A percentile compares a stretch with the other conserved stretches of the same genome.
phyloP scores from a whole-genome alignment of 1,284 basidiomycete species.

The Cerioporus squamosus region DNA sequence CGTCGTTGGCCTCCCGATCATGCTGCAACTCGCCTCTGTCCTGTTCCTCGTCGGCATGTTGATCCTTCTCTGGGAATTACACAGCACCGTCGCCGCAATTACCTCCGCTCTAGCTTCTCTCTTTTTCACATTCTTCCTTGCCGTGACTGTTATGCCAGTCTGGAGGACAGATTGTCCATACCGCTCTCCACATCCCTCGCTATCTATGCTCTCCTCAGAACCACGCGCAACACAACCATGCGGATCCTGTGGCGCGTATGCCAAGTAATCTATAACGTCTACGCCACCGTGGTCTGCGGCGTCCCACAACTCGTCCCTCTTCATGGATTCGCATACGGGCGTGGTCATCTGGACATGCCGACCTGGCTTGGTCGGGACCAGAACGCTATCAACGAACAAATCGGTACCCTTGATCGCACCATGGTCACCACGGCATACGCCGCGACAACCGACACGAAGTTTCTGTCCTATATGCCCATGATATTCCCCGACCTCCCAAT shows the following conservation, averaged over 20 bases:
- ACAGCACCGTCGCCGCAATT: slow-evolving; percentile 21
- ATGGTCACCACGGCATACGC: not conserved
- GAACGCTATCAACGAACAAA: not conserved
- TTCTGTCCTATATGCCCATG: too few relatives aligned
- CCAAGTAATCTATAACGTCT: not conserved
- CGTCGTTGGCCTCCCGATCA: slow-evolving; percentile 25
- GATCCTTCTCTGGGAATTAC: slow-evolving; percentile 24
- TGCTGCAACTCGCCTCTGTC: slow-evolving; percentile 27
- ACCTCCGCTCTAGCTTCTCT: slow-evolving; percentile 11
- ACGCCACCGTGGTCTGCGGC: not conserved
- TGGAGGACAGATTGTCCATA: slow-evolving; percentile 18
- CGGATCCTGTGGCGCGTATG: not conserved
- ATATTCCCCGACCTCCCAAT: too few relatives aligned
- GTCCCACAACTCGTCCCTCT: too few relatives aligned
- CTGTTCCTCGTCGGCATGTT: slow-evolving; percentile 24
- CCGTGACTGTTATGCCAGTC: slow-evolving; percentile 17
- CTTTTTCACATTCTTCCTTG: not conserved
- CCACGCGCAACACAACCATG: not conserved
- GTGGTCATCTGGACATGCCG: not conserved
- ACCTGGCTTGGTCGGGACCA: not conserved
- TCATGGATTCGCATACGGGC: too few relatives aligned
- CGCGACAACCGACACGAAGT: not conserved
- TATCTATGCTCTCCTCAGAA: not conserved
- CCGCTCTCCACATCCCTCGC: slow-evolving; percentile 21
- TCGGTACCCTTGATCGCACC: not conserved